Evolutionary conservation across 805 yeast genomes (phyloP).

Genomic region (Hanseniaspora singularis): DNA sequence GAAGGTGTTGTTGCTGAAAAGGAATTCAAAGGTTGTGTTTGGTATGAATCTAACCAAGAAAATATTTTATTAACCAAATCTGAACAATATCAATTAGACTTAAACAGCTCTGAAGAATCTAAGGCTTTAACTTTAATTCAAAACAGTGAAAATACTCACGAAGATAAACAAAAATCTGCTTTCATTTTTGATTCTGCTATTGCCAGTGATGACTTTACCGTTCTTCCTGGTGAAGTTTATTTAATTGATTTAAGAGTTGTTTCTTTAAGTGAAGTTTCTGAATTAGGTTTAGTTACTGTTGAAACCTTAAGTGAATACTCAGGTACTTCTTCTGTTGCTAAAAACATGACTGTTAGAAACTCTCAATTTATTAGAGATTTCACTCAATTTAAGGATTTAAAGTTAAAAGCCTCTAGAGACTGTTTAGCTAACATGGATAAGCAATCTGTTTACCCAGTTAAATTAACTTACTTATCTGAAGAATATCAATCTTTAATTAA

Average conservation of each 20-base stretch:
- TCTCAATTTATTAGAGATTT: conserved; percentile 76
- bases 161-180: conserved; percentile 14
- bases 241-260: conserved; percentile 72
- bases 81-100: conserved; percentile 29
- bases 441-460: conserved; percentile 84
- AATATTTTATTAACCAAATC: conserved; percentile 34
- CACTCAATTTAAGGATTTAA: conserved; percentile 67
- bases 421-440: conserved; percentile 61
- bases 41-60: conserved; percentile 79
- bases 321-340: conserved; percentile 47
- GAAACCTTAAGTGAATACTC: conserved; percentile 53
- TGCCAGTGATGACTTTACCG: conserved; percentile 64
- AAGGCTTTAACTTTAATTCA: conserved; percentile 7
- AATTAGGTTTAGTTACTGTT: conserved; percentile 56
- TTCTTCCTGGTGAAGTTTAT: conserved; percentile 76
- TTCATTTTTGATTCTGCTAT: conserved; percentile 40
- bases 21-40: conserved; percentile 82
- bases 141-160: conserved; percentile 14
- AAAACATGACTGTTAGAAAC: conserved; percentile 46
- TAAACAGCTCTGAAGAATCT: conserved; percentile 7
- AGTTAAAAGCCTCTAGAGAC: conserved; percentile 59
- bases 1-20: conserved; percentile 84
- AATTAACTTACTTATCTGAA: conserved; percentile 56
- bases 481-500: conserved; percentile 26
- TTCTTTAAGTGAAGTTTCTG: conserved; percentile 42